Percentiles rank a stretch among this genome's conserved stretches.
These are phyloP conservation scores for Huntiella bhutanensis DNA, from an alignment of 2,329 filamentous ascomycete species.

Conservation along the genomic window DNA sequence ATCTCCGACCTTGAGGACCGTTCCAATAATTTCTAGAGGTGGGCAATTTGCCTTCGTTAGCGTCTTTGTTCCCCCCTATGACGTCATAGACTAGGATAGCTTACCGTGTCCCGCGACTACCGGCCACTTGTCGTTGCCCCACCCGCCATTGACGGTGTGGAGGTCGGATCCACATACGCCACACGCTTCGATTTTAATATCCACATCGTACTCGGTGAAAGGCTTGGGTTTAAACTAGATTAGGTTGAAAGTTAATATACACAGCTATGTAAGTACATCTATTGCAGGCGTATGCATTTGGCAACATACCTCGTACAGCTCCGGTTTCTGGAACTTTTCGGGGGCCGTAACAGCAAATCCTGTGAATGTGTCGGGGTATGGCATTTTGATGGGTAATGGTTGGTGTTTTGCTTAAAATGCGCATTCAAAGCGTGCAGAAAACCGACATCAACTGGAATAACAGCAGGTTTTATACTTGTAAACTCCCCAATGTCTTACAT, in stretches of 20 bases:
- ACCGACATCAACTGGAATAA: too few species aligned
- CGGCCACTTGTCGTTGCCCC: conserved; percentile 37
- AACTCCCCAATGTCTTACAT: background rate
- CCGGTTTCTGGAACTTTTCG: conserved; percentile 16
- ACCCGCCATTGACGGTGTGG: conserved; percentile 45
- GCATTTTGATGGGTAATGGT: background rate
- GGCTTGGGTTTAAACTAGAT: conserved; percentile 59
- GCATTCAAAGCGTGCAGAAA: background rate
- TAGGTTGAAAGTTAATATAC: background rate
- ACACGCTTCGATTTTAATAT: conserved; percentile 63
- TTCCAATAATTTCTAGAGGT: conserved; percentile 41
- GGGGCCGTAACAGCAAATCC: conserved; percentile 39
- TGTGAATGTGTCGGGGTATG: conserved; percentile 38
- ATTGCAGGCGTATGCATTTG: background rate
- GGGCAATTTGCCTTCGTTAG: background rate
- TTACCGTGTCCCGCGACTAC: conserved; percentile 39
- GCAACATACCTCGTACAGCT: conserved; percentile 3
- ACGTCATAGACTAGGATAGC: background rate
- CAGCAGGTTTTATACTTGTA: background rate
- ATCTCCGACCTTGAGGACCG: conserved; percentile 41
- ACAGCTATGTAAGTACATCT: background rate
- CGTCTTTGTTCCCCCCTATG: conserved; percentile 32
- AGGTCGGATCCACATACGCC: conserved; percentile 51
- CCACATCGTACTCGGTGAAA: conserved; percentile 63
- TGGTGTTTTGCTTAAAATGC: too few species aligned